phyloP scores from a whole-genome alignment of 208 protist genomes.

The Wallacemonas sp. region DNA sequence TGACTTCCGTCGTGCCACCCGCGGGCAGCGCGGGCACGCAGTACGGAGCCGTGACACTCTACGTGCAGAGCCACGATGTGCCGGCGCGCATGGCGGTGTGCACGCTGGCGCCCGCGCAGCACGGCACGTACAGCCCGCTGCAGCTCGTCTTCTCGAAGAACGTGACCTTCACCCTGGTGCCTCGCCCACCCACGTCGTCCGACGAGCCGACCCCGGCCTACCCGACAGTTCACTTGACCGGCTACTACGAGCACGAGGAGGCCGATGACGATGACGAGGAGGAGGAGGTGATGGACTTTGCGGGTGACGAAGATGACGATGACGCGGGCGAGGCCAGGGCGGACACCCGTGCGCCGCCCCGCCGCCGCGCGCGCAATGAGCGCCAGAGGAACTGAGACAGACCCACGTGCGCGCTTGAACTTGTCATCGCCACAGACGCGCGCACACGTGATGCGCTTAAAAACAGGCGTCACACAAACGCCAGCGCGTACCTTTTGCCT shows the following conservation, averaged over 20 bases:
- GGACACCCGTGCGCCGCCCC: neutral
- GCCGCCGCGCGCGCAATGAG: neutral
- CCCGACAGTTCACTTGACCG: conserved; percentile 74
- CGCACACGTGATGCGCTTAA: no score
- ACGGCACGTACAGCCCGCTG: conserved; percentile 59
- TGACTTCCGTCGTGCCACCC: conserved; percentile 48
- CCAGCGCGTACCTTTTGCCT: no score
- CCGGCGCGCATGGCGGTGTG: conserved; percentile 62
- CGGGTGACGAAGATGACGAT: conserved; percentile 20
- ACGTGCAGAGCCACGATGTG: conserved; percentile 66
- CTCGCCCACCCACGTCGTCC: conserved; percentile 3
- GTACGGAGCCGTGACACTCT: conserved; percentile 60
- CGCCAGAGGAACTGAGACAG: neutral
- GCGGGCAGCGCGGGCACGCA: neutral
- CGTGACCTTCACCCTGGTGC: conserved; percentile 63
- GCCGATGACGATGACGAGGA: conserved; percentile 29
- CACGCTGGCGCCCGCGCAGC: conserved; percentile 43
- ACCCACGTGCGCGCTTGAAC: neutral
- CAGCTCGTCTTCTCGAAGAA: conserved; percentile 71
- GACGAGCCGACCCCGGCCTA: conserved; percentile 14
- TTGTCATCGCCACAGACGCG: no score
- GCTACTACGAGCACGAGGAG: conserved; percentile 73
- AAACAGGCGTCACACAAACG: no score
- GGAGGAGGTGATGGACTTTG: conserved; percentile 28
- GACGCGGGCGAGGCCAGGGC: conserved; percentile 27